These are phyloP conservation scores for Colletotrichum somersetense DNA, from an alignment of 2,329 filamentous ascomycete species.

Conservation along the genomic window DNA sequence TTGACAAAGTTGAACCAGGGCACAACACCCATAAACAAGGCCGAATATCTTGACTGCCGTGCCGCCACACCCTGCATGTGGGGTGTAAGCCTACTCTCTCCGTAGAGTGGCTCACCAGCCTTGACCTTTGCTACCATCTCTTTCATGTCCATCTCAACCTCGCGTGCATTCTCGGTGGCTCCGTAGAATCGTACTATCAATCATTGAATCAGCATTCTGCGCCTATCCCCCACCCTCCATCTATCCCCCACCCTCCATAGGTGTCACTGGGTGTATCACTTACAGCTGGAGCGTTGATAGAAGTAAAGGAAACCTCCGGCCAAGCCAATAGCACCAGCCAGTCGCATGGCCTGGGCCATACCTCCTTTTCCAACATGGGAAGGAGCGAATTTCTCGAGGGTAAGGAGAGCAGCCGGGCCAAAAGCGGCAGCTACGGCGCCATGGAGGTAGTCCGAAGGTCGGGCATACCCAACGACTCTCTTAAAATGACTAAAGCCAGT, in stretches of 20 bases:
- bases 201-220: constrained; percentile 6
- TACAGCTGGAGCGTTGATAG: constrained; percentile 87
- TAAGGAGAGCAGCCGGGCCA: constrained; percentile 79
- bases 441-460: constrained; percentile 83
- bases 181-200: constrained; percentile 91
- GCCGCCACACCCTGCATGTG: constrained; percentile 95
- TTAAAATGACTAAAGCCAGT: constrained; percentile 79
- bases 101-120: constrained; percentile 89
- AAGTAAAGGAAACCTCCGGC: constrained; percentile 86
- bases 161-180: constrained; percentile 90
- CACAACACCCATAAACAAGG: constrained; percentile 84
- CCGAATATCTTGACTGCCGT: constrained; percentile 92
- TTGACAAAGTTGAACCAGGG: constrained; percentile 99
- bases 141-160: constrained; percentile 95
- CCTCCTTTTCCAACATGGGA: constrained; percentile 86
- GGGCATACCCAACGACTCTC: constrained; percentile 89
- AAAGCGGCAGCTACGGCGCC: constrained; percentile 77
- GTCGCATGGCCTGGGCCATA: constrained; percentile 85
- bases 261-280: constrained; percentile 49
- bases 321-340: constrained; percentile 79
- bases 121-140: constrained; percentile 99
- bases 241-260: not conserved
- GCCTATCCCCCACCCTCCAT: not conserved
- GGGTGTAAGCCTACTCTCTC: constrained; percentile 79
- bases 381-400: constrained; percentile 87